phyloP scores from a whole-genome alignment of 495 filamentous ascomycete genomes.

The Aspergillus panamensis region DNA sequence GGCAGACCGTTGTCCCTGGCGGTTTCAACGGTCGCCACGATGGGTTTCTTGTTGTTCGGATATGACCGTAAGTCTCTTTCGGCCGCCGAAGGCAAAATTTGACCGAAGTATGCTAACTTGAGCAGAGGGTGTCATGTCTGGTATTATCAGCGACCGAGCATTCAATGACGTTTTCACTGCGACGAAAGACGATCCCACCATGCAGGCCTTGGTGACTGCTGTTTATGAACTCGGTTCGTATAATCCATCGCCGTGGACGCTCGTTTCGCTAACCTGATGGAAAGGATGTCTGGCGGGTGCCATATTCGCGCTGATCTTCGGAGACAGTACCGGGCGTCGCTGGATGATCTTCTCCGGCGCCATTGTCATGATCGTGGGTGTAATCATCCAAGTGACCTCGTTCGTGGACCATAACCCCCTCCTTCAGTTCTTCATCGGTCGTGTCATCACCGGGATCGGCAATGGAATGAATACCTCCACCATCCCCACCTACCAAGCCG shows the following conservation, averaged over 20 bases:
- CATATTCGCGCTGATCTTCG: constrained; percentile 63
- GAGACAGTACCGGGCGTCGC: constrained; percentile 66
- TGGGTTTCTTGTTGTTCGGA: constrained; percentile 66
- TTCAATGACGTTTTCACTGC: constrained; percentile 71
- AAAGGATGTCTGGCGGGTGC: constrained; percentile 68
- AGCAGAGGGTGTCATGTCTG: constrained; percentile 69
- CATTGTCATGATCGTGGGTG: constrained; percentile 76
- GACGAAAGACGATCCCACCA: constrained; percentile 60
- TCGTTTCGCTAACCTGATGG: constrained; percentile 32
- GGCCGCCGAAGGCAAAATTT: neutral
- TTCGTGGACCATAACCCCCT: constrained; percentile 42
- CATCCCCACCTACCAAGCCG: constrained; percentile 78
- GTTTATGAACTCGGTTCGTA: constrained; percentile 68
- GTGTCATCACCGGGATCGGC: constrained; percentile 69
- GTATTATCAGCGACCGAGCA: constrained; percentile 69
- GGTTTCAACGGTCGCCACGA: constrained; percentile 60
- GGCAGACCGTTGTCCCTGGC: constrained; percentile 56
- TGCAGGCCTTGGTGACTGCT: constrained; percentile 78
- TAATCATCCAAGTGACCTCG: constrained; percentile 68
- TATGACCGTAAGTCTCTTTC: constrained; percentile 50
- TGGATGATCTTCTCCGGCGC: constrained; percentile 59
- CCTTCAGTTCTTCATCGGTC: constrained; percentile 72
- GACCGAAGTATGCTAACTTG: neutral
- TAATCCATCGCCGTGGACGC: constrained; percentile 29
- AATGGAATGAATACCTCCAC: constrained; percentile 78